These are phyloP conservation scores for Monosporascus sp. DNA, from an alignment of 2,329 filamentous ascomycete genomes.

Conservation along the genomic window DNA sequence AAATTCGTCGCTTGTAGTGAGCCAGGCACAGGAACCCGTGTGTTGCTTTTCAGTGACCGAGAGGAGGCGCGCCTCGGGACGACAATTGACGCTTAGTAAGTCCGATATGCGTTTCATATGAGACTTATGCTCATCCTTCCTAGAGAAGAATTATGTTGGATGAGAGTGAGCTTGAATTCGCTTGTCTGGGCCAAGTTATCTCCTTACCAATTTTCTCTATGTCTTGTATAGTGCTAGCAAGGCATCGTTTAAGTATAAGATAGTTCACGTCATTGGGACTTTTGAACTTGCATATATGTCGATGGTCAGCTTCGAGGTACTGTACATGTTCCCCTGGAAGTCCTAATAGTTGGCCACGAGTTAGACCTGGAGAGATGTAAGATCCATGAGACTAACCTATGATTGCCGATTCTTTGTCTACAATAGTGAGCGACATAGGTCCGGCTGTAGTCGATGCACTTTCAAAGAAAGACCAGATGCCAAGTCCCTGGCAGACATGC, in stretches of 20 bases:
- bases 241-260: conserved; percentile 10
- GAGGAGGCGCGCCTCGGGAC: conserved; percentile 18
- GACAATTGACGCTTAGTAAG: conserved; percentile 12
- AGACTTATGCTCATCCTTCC: not conserved
- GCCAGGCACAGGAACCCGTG: conserved; percentile 21
- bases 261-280: conserved; percentile 17
- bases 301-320: conserved; percentile 22
- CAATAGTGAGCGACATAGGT: conserved; percentile 10
- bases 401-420: conserved; percentile 23
- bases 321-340: conserved; percentile 17
- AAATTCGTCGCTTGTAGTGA: conserved; percentile 14
- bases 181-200: not conserved
- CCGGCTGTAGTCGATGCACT: conserved; percentile 15
- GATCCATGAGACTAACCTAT: conserved; percentile 6
- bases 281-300: conserved; percentile 22
- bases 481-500: conserved; percentile 16
- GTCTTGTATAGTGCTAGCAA: conserved; percentile 16
- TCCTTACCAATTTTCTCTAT: conserved; percentile 3
- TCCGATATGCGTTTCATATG: conserved; percentile 15
- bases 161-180: not conserved
- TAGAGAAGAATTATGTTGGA: not conserved
- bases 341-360: conserved; percentile 1
- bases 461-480: conserved; percentile 25
- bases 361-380: not conserved
- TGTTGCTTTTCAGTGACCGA: conserved; percentile 14